Percentiles rank a stretch among this genome's conserved stretches.
These are phyloP conservation scores for Chaetomium olivaceum DNA, from an alignment of 2,329 filamentous ascomycete species.

Conservation along the genomic window DNA sequence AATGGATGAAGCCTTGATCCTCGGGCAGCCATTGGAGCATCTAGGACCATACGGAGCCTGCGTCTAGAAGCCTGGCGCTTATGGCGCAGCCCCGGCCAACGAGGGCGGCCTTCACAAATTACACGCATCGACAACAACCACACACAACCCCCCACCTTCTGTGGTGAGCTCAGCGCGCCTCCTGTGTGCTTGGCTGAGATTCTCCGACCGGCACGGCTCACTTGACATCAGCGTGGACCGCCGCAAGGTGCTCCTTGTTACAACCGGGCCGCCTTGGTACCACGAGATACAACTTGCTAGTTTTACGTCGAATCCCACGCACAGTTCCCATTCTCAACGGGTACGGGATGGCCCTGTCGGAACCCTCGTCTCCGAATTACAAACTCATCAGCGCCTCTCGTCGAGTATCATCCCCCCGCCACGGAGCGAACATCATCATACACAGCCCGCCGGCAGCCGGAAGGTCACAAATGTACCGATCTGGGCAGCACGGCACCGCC, in stretches of 20 bases:
- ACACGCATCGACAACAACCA: not conserved
- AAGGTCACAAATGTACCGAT: not conserved
- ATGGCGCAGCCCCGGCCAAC: constrained; percentile 16
- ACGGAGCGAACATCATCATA: not conserved
- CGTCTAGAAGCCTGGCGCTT: constrained; percentile 12
- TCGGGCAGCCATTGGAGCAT: constrained; percentile 7
- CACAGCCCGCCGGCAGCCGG: not conserved
- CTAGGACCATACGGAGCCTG: not conserved
- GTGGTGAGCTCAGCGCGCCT: not conserved
- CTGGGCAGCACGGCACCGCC: not conserved
- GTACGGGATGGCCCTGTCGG: not conserved
- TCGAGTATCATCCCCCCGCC: not conserved
- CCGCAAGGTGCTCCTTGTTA: not conserved
- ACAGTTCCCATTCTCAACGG: not conserved
- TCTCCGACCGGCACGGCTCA: not conserved
- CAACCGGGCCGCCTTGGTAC: not conserved
- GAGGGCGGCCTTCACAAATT: not conserved
- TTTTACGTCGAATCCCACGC: not conserved
- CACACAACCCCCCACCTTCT: not conserved
- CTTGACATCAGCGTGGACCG: not conserved
- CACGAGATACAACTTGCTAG: not conserved
- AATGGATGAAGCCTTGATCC: not conserved
- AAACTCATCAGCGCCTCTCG: not conserved
- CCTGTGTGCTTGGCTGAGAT: not conserved
- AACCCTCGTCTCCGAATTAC: not conserved